These are phyloP conservation scores for Pythium angustatum DNA, from an alignment of 352 stramenopile species.

Conservation along the genomic window DNA sequence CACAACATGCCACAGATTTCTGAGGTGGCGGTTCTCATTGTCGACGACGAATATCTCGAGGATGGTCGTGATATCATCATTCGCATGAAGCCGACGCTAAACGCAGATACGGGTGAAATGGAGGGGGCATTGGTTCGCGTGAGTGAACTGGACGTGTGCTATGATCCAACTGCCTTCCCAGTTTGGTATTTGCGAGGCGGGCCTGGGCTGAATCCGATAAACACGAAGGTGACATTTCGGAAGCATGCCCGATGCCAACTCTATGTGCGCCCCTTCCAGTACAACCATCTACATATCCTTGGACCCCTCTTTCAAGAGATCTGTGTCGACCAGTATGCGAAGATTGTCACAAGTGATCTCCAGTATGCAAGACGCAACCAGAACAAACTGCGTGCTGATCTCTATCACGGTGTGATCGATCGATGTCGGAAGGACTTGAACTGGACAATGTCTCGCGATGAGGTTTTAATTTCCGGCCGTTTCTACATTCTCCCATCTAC, in stretches of 20 bases:
- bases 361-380: background rate
- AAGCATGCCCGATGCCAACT: no score
- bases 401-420: constrained; percentile 7
- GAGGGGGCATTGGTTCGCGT: background rate
- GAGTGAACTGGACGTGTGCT: no score
- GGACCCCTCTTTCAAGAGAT: constrained; percentile 6
- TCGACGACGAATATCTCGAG: background rate
- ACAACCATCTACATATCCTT: background rate
- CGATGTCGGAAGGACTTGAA: background rate
- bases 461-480: background rate
- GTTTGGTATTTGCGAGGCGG: no score
- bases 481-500: background rate
- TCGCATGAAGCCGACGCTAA: background rate
- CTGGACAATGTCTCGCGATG: background rate
- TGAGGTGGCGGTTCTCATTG: background rate
- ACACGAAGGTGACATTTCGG: no score
- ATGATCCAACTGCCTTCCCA: no score
- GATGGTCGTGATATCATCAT: background rate
- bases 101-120: background rate
- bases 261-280: no score
- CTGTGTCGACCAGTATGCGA: constrained; percentile 12
- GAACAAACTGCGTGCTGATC: background rate
- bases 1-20: no score
- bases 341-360: constrained; percentile 8
- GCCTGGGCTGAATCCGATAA: no score